These are phyloP conservation scores for Carallia pectinifolia DNA, from an alignment of 345 rosid species.

Conservation along the genomic window DNA sequence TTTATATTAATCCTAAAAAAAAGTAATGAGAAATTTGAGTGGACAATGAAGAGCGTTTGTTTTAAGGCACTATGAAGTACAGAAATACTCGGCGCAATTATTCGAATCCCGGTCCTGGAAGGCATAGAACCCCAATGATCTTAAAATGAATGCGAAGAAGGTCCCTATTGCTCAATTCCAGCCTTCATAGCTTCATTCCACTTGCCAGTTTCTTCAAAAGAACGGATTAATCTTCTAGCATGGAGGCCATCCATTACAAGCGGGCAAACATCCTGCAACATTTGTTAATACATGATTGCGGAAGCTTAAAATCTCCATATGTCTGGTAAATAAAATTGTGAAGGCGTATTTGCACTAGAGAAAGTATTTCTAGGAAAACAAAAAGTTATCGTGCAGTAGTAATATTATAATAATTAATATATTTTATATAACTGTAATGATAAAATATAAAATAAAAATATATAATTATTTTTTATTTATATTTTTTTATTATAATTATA, in stretches of 20 bases:
- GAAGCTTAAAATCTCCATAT: conserved; percentile 4
- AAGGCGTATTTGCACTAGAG: no score
- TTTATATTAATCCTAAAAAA: no score
- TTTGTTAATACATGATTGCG: conserved; percentile 1
- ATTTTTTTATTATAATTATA: no score
- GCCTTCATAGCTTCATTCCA: conserved; percentile 27
- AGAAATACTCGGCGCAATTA: no score
- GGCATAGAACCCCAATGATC: not conserved
- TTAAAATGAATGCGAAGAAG: conserved; percentile 24
- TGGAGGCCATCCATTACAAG: conserved; percentile 83
- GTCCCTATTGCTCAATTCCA: conserved; percentile 48
- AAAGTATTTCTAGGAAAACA: no score
- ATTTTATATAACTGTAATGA: no score
- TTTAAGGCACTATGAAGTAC: not conserved
- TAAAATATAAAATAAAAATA: no score
- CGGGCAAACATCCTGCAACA: conserved; percentile 87
- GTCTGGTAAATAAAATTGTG: no score
- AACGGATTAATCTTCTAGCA: conserved; percentile 89
- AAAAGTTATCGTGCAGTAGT: no score
- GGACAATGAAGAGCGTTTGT: not conserved
- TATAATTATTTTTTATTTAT: no score
- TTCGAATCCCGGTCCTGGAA: no score
- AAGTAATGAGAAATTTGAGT: not conserved
- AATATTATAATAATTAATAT: no score
- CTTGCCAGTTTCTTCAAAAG: conserved; percentile 73